These are phyloP conservation scores for Dittrichia graveolens DNA, from an alignment of 129 eudicot genomes.

Conservation along the genomic window DNA sequence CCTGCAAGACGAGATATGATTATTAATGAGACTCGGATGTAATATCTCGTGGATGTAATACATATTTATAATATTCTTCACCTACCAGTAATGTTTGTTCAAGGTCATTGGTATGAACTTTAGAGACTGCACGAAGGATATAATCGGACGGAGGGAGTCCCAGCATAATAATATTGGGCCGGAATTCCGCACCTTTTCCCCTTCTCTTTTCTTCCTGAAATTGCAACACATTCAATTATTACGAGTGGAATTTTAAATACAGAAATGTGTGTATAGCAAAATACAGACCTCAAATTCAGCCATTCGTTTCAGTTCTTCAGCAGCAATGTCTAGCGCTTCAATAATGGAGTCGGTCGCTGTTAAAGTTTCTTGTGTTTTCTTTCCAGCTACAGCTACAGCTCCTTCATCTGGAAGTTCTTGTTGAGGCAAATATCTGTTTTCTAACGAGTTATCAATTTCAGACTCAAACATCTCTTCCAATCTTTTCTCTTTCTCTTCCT, in stretches of 20 bases:
- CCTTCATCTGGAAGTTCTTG: conserved; percentile 96
- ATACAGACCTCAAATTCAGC: conserved; percentile 80
- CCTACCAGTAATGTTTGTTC: conserved; percentile 91
- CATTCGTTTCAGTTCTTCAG: conserved; percentile 75
- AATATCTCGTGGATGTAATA: conserved; percentile 2
- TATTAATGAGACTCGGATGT: conserved; percentile 9
- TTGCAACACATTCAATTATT: conserved; percentile 2
- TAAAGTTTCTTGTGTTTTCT: conserved; percentile 88
- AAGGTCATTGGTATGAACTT: conserved; percentile 84
- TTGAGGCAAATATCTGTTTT: conserved; percentile 64
- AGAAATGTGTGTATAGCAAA: not conserved
- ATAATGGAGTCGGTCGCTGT: conserved; percentile 85
- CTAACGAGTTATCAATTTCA: conserved; percentile 71
- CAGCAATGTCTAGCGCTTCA: conserved; percentile 88
- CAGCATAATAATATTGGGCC: conserved; percentile 68
- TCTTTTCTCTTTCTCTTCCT: conserved; percentile 99
- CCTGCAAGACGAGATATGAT: conserved; percentile 49
- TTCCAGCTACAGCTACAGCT: conserved; percentile 84
- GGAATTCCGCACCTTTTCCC: conserved; percentile 58
- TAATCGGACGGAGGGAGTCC: conserved; percentile 75
- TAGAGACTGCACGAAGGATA: conserved; percentile 80
- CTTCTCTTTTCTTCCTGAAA: conserved; percentile 73
- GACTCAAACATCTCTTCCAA: conserved; percentile 95
- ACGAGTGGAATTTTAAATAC: not conserved
- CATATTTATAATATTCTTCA: not conserved